Percentiles rank a stretch among this genome's conserved stretches.
phyloP scores from a whole-genome alignment of 148 eudicot genomes.

The Silene latifolia region DNA sequence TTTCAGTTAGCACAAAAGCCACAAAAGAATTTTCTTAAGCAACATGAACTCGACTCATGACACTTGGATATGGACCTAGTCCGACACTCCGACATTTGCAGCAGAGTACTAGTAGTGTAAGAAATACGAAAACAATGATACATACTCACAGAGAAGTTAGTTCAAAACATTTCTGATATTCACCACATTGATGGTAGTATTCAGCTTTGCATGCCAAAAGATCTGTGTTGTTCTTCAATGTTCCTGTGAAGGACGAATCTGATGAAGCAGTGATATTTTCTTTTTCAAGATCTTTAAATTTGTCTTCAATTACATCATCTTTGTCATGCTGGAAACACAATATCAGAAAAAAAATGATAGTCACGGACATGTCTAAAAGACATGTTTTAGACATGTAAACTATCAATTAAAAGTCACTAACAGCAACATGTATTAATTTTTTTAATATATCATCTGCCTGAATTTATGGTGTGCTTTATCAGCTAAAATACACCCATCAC shows the following conservation, averaged over 20 bases:
- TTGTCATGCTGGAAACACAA: slow-evolving; percentile 68
- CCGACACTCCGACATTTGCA: background rate
- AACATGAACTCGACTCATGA: background rate
- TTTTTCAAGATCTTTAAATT: slow-evolving; percentile 73
- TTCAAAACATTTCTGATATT: slow-evolving; percentile 96
- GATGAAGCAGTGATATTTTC: slow-evolving; percentile 42
- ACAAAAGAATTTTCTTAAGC: too few species aligned
- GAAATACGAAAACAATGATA: slow-evolving; percentile 2
- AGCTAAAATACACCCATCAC: background rate
- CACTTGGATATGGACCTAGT: background rate
- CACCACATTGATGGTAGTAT: slow-evolving; percentile 96
- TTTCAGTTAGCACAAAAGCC: background rate
- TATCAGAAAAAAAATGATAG: slow-evolving; percentile 4
- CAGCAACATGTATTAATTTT: background rate
- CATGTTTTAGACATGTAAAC: background rate
- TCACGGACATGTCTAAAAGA: slow-evolving; percentile 9
- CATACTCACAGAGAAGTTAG: slow-evolving; percentile 73
- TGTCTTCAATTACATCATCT: slow-evolving; percentile 72
- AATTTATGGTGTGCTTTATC: background rate
- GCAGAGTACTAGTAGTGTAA: background rate
- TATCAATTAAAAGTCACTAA: background rate
- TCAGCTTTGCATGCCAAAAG: slow-evolving; percentile 98
- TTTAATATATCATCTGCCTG: background rate
- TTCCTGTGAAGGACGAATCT: slow-evolving; percentile 48
- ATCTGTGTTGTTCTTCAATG: slow-evolving; percentile 82